Conservation (phyloP, 192 early-diverging fungal species). For the Linnemannia exigua region DNA sequence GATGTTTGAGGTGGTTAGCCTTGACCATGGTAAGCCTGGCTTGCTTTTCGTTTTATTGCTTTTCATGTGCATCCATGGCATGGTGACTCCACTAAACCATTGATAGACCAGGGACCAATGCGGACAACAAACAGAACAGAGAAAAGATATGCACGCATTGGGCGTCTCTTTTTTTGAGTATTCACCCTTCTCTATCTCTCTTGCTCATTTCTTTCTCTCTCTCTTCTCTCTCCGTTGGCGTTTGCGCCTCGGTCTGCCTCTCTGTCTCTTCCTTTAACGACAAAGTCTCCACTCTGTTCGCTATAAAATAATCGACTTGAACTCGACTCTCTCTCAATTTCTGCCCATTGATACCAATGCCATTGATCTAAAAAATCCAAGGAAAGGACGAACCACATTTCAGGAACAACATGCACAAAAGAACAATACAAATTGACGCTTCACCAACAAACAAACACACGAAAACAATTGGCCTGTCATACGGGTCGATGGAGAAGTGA, state of each 20-base stretch:
- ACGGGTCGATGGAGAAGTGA: too few relatives aligned
- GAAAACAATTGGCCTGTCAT: neutral
- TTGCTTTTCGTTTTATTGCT: neutral
- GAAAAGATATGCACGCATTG: neutral
- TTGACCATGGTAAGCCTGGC: neutral
- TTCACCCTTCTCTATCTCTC: neutral
- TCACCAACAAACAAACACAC: neutral
- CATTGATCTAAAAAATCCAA: neutral
- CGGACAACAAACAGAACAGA: neutral
- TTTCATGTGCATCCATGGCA: neutral
- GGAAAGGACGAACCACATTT: neutral
- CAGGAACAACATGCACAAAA: neutral
- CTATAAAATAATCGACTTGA: neutral
- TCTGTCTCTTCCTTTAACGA: neutral
- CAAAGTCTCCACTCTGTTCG: neutral
- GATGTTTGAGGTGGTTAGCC: neutral
- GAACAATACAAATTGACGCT: neutral
- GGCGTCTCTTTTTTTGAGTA: neutral
- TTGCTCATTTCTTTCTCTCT: too few relatives aligned
- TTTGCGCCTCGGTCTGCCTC: neutral
- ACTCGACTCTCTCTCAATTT: neutral
- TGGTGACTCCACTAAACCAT: neutral
- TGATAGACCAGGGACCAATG: neutral
- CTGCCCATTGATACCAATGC: neutral
- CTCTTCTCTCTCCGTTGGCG: neutral